Base-by-base conservation (phyloP, 306 rosid species). In the Ziziphus jujuba region DNA sequence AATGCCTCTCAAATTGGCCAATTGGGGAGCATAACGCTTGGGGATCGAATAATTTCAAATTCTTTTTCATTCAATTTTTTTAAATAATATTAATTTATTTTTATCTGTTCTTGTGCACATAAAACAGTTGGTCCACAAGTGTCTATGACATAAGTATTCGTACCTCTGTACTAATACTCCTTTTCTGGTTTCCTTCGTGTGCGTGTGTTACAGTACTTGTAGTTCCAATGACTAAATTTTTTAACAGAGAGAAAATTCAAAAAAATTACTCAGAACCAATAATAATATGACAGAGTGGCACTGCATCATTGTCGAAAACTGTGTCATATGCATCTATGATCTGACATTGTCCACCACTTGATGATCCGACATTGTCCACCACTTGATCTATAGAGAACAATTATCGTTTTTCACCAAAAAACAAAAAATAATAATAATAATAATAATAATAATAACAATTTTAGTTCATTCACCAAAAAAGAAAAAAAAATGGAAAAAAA, bases 11-110 rank as follows among this genome's bases (percentile, higher is more conserved):
- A 61, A 51, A 52, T 67, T 67, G 70, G 70, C 68, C 59, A 61
- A 61, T 17, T 44, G 45, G 69, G 63, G 69, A 51, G 56, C 77
- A 65, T 2, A 47, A 43, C 19, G 19, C 56, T 40, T 65, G 35
- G 66, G 66, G 66, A 61, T 75, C 69, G 22, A 61, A 75, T 60
- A 67, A 59, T 55, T 28, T 43, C 50, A 20, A 74, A 55, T 67
- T 52, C 67, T 31, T 15, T 21, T 23, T 9, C 4, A 22, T 21
- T 19, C 0, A 13, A 25, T 50, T 43, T 59, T 65, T 11, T 15
- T 6, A 31, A 12, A 7, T 61, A 4, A n/a, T n/a, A n/a, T n/a
- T n/a, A n/a, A 16, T 1, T 17, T 65, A 0, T 33, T 3, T 31
- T 19, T 45, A 43, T 28, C 11, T 22, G 16, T 50, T 47, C 16